Conservation (phyloP, 2,329 filamentous ascomycete species). For the Colletotrichum limetticola region DNA sequence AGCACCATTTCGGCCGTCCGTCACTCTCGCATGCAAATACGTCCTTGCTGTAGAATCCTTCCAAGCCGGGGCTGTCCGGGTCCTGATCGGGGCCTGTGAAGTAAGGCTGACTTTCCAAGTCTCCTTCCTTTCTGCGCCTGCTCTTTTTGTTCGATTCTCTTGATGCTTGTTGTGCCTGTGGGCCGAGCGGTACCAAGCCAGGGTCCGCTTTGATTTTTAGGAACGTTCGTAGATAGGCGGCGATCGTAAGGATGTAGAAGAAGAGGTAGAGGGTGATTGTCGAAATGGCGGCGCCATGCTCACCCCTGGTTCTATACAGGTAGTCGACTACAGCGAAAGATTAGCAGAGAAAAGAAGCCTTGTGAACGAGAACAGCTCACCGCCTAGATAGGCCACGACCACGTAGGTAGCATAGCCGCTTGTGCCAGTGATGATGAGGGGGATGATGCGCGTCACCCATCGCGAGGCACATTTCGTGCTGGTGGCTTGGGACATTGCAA, state of each 20-base stretch:
- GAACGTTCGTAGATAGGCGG: constrained; percentile 78
- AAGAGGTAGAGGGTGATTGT: constrained; percentile 80
- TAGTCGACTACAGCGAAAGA: constrained; percentile 70
- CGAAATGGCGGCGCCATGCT: constrained; percentile 69
- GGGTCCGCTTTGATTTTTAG: constrained; percentile 75
- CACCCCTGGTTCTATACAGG: constrained; percentile 64
- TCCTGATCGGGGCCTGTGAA: constrained; percentile 53
- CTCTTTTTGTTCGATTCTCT: constrained; percentile 35
- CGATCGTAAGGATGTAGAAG: constrained; percentile 73
- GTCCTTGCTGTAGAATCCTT: constrained; percentile 83
- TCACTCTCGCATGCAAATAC: constrained; percentile 86
- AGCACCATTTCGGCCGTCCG: constrained; percentile 89
- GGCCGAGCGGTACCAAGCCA: constrained; percentile 76
- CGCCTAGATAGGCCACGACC: constrained; percentile 73
- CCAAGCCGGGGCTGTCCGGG: constrained; percentile 75
- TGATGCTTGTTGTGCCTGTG: constrained; percentile 28
- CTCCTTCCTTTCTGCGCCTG: constrained; percentile 40
- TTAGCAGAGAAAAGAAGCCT: neutral
- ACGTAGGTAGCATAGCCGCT: constrained; percentile 79
- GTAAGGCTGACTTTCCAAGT: constrained; percentile 48
- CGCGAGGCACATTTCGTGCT: constrained; percentile 60
- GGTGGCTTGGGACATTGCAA: constrained; percentile 36
- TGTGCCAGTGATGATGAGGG: constrained; percentile 72
- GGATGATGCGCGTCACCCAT: constrained; percentile 74
- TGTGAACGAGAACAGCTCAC: constrained; percentile 58